These are phyloP conservation scores for Sequoiadendron giganteum DNA, from an alignment of 75 land plant genomes.

Conservation along the genomic window DNA sequence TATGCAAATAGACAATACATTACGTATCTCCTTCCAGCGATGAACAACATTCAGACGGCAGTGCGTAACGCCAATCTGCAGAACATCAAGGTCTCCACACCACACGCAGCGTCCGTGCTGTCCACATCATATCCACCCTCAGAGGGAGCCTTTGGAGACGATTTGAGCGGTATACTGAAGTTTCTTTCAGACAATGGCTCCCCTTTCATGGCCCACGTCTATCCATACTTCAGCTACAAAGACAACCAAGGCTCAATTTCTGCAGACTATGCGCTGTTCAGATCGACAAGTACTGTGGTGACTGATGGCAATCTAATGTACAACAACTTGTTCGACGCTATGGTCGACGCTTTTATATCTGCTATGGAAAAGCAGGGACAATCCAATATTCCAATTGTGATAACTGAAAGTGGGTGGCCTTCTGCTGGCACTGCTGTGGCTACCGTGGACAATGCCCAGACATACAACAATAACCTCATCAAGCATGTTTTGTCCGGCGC, in stretches of 20 bases:
- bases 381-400: constrained; percentile 23
- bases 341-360: constrained; percentile 41
- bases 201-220: constrained; percentile 47
- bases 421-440: constrained; percentile 33
- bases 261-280: constrained; percentile 40
- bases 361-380: constrained; percentile 47
- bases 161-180: constrained; percentile 31
- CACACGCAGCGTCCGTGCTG: constrained; percentile 25
- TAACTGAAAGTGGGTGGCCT: constrained; percentile 73
- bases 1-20: background rate
- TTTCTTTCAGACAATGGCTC: constrained; percentile 27
- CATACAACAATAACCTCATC: constrained; percentile 47
- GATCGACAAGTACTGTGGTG: constrained; percentile 13
- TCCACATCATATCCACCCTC: constrained; percentile 48
- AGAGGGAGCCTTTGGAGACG: constrained; percentile 24
- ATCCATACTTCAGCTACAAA: constrained; percentile 43
- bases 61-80: constrained; percentile 28
- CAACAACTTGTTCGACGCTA: constrained; percentile 51
- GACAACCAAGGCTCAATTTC: constrained; percentile 15
- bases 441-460: constrained; percentile 31
- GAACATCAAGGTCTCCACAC: constrained; percentile 58
- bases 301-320: constrained; percentile 24
- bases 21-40: constrained; percentile 14
- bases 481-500: constrained; percentile 21
- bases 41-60: constrained; percentile 39